Evolutionary conservation across 2,329 filamentous ascomycete genomes (phyloP).

Genomic region (Trichoderma lentiforme): DNA sequence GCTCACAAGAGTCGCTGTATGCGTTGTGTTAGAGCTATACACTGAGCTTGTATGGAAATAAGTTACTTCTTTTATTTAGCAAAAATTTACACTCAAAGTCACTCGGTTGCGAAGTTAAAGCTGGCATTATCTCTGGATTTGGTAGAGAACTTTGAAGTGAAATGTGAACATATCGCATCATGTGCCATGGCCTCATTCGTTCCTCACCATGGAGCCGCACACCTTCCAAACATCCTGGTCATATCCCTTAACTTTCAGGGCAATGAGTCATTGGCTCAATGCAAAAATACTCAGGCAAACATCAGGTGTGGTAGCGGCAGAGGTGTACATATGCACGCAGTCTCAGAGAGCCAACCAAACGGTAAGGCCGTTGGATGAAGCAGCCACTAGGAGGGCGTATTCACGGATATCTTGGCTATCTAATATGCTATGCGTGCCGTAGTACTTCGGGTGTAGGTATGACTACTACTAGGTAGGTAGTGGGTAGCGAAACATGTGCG

Average conservation of each 20-base stretch:
- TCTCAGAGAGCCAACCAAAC: neutral
- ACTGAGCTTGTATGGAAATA: neutral
- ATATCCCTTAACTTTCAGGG: neutral
- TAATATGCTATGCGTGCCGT: neutral
- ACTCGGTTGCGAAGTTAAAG: neutral
- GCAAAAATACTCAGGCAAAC: neutral
- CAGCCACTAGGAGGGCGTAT: neutral
- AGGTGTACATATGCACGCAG: neutral
- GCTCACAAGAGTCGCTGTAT: neutral
- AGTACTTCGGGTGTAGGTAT: neutral
- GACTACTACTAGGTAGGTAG: neutral
- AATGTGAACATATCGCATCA: neutral
- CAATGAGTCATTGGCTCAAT: neutral
- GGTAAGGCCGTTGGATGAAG: neutral
- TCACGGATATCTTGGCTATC: constrained; percentile 6
- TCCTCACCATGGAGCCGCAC: neutral
- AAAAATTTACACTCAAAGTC: too few species aligned
- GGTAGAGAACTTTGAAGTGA: neutral
- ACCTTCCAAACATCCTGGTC: neutral
- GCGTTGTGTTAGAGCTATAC: neutral
- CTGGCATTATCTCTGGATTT: too few species aligned
- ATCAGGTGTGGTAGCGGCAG: neutral
- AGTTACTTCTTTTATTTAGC: neutral
- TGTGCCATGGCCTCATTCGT: neutral
- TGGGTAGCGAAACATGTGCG: neutral